These are phyloP conservation scores for Ascocoryne sarcoides DNA, from an alignment of 2,329 filamentous ascomycete species.

Conservation along the genomic window DNA sequence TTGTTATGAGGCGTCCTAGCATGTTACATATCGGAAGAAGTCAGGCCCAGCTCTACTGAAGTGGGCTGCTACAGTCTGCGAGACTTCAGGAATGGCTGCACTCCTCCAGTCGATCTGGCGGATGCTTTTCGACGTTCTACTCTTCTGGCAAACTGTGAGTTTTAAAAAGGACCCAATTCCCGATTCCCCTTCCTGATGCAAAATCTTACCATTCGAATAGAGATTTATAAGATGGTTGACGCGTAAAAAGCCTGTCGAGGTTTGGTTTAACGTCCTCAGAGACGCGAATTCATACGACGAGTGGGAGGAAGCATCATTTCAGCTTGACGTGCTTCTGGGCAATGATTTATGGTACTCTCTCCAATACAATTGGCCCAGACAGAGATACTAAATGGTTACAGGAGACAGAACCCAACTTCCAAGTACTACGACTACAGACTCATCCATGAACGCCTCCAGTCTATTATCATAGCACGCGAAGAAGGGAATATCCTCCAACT, in stretches of 20 bases:
- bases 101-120: conserved; percentile 39
- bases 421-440: conserved; percentile 80
- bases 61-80: too few species aligned
- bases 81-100: conserved; percentile 17
- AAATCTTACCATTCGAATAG: conserved; percentile 34
- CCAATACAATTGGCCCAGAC: background rate
- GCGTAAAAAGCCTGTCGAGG: conserved; percentile 53
- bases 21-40: too few species aligned
- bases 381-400: conserved; percentile 27
- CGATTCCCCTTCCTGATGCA: background rate
- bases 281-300: conserved; percentile 68
- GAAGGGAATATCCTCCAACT: conserved; percentile 65
- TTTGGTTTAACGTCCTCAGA: conserved; percentile 56
- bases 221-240: conserved; percentile 60
- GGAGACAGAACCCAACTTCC: conserved; percentile 74
- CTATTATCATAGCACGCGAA: conserved; percentile 60
- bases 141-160: conserved; percentile 19
- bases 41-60: too few species aligned
- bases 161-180: too few species aligned
- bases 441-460: conserved; percentile 67
- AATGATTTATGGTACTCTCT: conserved; percentile 63
- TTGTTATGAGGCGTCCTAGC: background rate
- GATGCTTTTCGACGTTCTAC: conserved; percentile 35
- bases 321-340: conserved; percentile 73
- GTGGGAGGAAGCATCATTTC: conserved; percentile 76